Evolutionary conservation across 1,139 yeast genomes (phyloP).

Genomic region (Groenewaldozyma auringiensis): DNA sequence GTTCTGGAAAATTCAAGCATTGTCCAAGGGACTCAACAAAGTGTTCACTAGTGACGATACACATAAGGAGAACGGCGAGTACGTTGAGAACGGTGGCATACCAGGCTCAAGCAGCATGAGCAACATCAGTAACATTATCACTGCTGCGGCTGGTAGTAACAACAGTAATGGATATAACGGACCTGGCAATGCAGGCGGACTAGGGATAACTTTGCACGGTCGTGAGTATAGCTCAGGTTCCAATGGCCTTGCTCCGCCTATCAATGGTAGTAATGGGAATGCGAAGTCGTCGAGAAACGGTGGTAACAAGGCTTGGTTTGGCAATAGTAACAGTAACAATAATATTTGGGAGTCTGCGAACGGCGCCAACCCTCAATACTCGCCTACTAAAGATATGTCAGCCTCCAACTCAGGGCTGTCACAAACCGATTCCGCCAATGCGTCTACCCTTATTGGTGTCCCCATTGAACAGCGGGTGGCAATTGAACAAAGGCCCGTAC

Average conservation of each 20-base stretch:
- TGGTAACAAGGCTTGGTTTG: conserved; percentile 3
- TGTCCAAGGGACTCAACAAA: conserved; percentile 33
- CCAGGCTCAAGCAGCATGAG: conserved; percentile 7
- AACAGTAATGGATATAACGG: conserved; percentile 6
- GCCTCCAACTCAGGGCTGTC: conserved; percentile 1
- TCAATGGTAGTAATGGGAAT: background rate
- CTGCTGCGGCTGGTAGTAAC: conserved; percentile 7
- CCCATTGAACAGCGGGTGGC: conserved; percentile 31
- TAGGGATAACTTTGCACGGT: background rate
- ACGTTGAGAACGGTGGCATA: conserved; percentile 1
- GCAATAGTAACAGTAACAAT: background rate
- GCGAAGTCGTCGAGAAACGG: background rate
- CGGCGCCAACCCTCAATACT: conserved; percentile 5
- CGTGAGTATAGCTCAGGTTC: background rate
- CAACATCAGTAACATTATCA: conserved; percentile 10
- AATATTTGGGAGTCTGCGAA: conserved; percentile 2
- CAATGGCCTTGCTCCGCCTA: conserved; percentile 1
- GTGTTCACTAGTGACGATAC: conserved; percentile 28
- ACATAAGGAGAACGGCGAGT: conserved; percentile 10
- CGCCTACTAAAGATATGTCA: conserved; percentile 4
- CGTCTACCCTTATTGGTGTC: conserved; percentile 21
- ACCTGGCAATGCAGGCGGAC: background rate
- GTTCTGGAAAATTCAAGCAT: conserved; percentile 34
- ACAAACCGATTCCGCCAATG: conserved; percentile 1
- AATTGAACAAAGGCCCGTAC: conserved; percentile 55